phyloP scores from a whole-genome alignment of 2,329 filamentous ascomycete species.

The Aspergillus amoenus region DNA sequence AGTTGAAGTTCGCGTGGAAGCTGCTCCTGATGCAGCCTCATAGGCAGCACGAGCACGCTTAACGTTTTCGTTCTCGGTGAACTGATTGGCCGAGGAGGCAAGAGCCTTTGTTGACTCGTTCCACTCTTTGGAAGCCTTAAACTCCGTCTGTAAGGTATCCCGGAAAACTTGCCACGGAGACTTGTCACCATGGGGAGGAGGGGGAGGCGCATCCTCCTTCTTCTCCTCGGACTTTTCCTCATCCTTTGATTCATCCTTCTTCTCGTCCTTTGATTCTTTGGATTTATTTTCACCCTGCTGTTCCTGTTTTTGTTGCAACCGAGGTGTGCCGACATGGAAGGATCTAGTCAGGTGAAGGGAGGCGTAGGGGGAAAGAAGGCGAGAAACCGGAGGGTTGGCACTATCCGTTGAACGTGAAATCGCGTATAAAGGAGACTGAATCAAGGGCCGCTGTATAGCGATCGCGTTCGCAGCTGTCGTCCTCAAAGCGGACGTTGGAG shows the following conservation, averaged over 20 bases:
- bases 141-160: slow-evolving; percentile 90
- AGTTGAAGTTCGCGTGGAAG: slow-evolving; percentile 73
- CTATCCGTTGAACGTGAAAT: slow-evolving; percentile 35
- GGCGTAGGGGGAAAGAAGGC: slow-evolving; percentile 35
- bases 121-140: slow-evolving; percentile 98
- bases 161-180: slow-evolving; percentile 98
- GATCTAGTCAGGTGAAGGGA: slow-evolving; percentile 37
- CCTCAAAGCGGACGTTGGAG: slow-evolving; percentile 33
- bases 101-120: slow-evolving; percentile 97
- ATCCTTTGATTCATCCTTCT: slow-evolving; percentile 49
- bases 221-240: slow-evolving; percentile 42
- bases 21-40: slow-evolving; percentile 78
- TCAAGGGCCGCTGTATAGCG: slow-evolving; percentile 34
- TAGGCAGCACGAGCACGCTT: slow-evolving; percentile 83
- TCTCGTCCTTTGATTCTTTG: slow-evolving; percentile 35
- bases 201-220: slow-evolving; percentile 59
- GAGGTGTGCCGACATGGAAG: slow-evolving; percentile 36
- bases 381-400: slow-evolving; percentile 24
- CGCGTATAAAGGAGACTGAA: slow-evolving; percentile 32
- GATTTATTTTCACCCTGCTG: slow-evolving; percentile 38
- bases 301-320: slow-evolving; percentile 38
- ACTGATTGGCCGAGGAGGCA: slow-evolving; percentile 82
- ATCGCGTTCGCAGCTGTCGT: slow-evolving; percentile 27
- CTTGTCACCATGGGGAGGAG: slow-evolving; percentile 97
- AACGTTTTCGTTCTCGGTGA: slow-evolving; percentile 89